phyloP scores from a whole-genome alignment of 345 rosid genomes.

The Combretum micranthum region DNA sequence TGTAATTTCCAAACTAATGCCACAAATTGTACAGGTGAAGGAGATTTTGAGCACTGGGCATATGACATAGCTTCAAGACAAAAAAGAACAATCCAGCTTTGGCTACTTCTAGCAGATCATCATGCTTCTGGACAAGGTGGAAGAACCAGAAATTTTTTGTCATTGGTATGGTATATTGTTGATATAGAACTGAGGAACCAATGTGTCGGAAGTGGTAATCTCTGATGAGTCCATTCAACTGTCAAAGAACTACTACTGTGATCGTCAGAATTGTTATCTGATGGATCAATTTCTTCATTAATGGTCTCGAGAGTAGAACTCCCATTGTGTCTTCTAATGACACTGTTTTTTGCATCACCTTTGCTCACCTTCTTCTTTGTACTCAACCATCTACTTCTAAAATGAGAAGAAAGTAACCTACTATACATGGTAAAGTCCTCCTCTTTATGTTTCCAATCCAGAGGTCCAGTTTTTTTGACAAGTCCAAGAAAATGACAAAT shows the following conservation, averaged over 20 bases:
- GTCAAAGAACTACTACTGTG: constrained; percentile 20
- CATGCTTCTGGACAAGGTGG: constrained; percentile 21
- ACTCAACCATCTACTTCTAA: constrained; percentile 58
- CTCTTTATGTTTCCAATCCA: constrained; percentile 38
- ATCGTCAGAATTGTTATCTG: constrained; percentile 30
- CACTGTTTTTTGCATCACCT: constrained; percentile 10
- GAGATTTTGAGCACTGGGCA: constrained; percentile 22
- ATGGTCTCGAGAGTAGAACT: constrained; percentile 55
- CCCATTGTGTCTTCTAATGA: constrained; percentile 19
- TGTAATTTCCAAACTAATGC: constrained; percentile 86
- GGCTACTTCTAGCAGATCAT: constrained; percentile 40
- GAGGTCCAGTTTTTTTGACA: constrained; percentile 22
- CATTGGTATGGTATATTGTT: constrained; percentile 31
- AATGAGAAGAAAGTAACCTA: constrained; percentile 54
- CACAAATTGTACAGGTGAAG: constrained; percentile 44
- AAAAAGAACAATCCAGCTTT: constrained; percentile 77
- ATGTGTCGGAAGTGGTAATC: constrained; percentile 74
- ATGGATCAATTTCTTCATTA: constrained; percentile 54
- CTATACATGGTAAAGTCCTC: constrained; percentile 46
- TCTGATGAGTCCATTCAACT: constrained; percentile 79
- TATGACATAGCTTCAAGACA: constrained; percentile 57
- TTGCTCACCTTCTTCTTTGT: constrained; percentile 49
- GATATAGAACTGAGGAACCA: constrained; percentile 92
- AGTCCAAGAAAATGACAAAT: constrained; percentile 29
- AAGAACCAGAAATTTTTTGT: constrained; percentile 13